Base-by-base conservation (phyloP, 306 rosid genomes). In the Prunus davidiana region DNA sequence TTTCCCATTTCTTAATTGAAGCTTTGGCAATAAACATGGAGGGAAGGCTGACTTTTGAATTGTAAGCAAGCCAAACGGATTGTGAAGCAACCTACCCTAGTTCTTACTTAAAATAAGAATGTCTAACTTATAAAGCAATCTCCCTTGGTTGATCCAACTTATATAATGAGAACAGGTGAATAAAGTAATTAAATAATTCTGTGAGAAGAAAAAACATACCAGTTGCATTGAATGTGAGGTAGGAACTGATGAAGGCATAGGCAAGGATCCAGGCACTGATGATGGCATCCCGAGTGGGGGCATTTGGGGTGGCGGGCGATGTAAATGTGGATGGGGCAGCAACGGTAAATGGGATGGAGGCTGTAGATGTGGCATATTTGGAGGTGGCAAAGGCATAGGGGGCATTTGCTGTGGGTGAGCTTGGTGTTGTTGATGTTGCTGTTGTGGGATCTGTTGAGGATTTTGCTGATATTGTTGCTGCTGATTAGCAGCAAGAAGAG, bases 221-320 rank as follows among this genome's bases (percentile, higher is more conserved):
- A 90, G 87, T 46, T 95, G 87, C 86, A 85, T 47, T 12, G 85
- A 75, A 67, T 43, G 84, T 3, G 90, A 81, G 27, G 83, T 34
- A 50, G 89, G 89, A 54, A 57, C 87, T n/a, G 87, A 76, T 24
- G 88, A 72, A 52, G 86, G 84, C 86, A 81, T 76, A 55, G 92
- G 84, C 84, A 88, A 82, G 51, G 98, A 89, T 43, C 89, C 79
- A n/a, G 96, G 85, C 69, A 68, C 85, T 41, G 92, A 82, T 67
- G 94, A 79, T 74, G 88, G 91, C 91, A 94, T 92, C 65, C 96
- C 96, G 80, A 64, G 88, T 19, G 92, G 78, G 51, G 91, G 86
- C 93, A 95, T 88, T 82, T 95, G 98, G 57, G 88, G 91, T 20
- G 93, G 96, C 19, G 91, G 98, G 47, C 97, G 97, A 75, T 92